Evolutionary conservation across 768 basidiomycete species (phyloP).

Genomic region (Suillus occidentalis): DNA sequence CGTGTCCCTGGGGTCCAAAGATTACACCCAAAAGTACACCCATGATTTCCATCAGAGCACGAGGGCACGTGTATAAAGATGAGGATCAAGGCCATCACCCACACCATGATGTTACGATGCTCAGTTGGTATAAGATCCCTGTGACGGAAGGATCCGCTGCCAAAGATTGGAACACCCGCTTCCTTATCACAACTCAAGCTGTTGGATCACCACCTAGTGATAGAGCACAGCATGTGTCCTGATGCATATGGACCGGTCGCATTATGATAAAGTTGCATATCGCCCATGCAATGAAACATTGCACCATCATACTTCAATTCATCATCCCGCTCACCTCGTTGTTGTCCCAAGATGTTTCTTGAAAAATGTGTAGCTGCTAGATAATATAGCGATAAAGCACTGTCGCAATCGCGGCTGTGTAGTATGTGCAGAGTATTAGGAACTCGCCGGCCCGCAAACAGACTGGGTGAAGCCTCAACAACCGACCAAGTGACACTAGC

Average conservation of each 20-base stretch:
- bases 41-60: not conserved
- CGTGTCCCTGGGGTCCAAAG: not conserved
- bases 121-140: not conserved
- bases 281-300: constrained; percentile 6
- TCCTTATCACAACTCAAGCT: not conserved
- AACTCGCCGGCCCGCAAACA: constrained; percentile 4
- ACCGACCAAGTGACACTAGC: not conserved
- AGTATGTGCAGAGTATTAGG: not conserved
- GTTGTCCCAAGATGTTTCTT: constrained; percentile 1
- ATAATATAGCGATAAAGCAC: constrained; percentile 12
- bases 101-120: not conserved
- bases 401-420: constrained; percentile 6
- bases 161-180: not conserved
- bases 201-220: not conserved
- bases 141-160: not conserved
- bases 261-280: not conserved
- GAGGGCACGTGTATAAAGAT: not conserved
- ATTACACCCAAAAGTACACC: not conserved
- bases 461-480: constrained; percentile 1
- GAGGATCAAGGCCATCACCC: not conserved
- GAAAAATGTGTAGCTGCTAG: constrained; percentile 13
- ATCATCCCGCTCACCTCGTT: constrained; percentile 6
- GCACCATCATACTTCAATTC: constrained; percentile 12
- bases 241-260: not conserved
- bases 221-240: not conserved